Base-by-base conservation (phyloP, 2,329 filamentous ascomycete genomes). In the Pseudopyricularia cyperi region DNA sequence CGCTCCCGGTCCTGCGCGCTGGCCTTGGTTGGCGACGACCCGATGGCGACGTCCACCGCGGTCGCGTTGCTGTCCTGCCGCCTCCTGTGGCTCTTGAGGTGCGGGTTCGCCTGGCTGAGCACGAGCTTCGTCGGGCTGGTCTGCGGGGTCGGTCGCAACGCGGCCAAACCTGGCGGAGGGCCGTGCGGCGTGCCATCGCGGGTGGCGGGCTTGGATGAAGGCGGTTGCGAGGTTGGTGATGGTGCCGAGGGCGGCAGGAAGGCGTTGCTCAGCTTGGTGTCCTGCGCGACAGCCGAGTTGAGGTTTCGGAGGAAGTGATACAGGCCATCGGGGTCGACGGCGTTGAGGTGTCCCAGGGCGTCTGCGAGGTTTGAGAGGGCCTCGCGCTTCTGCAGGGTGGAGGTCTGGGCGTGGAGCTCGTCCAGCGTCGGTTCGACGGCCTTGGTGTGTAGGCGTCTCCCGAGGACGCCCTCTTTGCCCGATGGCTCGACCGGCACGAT, bases 261-360 rank as follows among this genome's bases (percentile, higher is more conserved):
- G 1, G 75, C 68, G 5, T 66, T 65, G 57, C 68, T 73, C 11
- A 91, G 73, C 64, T 84, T 88, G 22, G 75, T 71, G 60, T 91
- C 86, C 48, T 76, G 73, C 44, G 85, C 77, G 47, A 94, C 76
- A 53, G 80, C 79, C n/a, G 87, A 77, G 55, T 94, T 75, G 57
- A 95, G 79, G 53, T 80, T 77, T 61, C 83, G 86, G 62, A 98
- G 75, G 15, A 98, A 75, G 58, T 95, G 82, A 60, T 91, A 93
- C 39, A 90, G 81, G 17, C 90, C 90, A 64, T 96, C 91, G 0
- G 91, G 91, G 61, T 98, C 91, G 30, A 91, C 75, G 46, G 87
- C 81, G 65, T 97, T 88, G 32, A 98, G 75, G 12, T 83, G 77
- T 4, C 83, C 85, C 73, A 93, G 94, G 0, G 91, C 90, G 64